phyloP scores from a whole-genome alignment of 148 eudicot genomes.

The Salicornia ramosissima region DNA sequence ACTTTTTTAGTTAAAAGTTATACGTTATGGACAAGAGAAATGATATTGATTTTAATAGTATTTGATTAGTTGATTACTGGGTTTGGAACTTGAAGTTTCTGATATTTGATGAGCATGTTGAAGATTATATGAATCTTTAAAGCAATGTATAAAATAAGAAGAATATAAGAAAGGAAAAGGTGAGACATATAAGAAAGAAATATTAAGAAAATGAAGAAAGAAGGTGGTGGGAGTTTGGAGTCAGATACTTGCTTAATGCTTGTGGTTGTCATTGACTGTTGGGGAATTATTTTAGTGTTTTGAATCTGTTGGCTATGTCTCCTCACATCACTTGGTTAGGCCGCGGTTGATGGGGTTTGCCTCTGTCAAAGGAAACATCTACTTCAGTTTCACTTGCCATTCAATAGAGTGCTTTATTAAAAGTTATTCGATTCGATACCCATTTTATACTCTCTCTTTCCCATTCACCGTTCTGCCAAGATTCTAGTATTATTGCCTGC shows the following conservation, averaged over 20 bases:
- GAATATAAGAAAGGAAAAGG: slow-evolving; percentile 23
- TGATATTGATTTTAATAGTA: slow-evolving; percentile 3
- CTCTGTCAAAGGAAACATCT: slow-evolving; percentile 60
- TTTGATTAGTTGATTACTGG: slow-evolving; percentile 28
- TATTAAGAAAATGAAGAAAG: slow-evolving; percentile 29
- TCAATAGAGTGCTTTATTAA: slow-evolving; percentile 38
- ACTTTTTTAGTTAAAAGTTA: too few species aligned
- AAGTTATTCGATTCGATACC: slow-evolving; percentile 20
- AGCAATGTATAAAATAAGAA: slow-evolving; percentile 20
- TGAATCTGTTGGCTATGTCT: slow-evolving; percentile 60
- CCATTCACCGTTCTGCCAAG: slow-evolving; percentile 34
- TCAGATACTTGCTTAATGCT: slow-evolving; percentile 52
- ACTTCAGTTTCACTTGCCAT: slow-evolving; percentile 51
- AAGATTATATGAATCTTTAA: slow-evolving; percentile 20
- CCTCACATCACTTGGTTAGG: slow-evolving; percentile 45
- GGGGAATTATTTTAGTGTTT: slow-evolving; percentile 43
- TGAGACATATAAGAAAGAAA: slow-evolving; percentile 20
- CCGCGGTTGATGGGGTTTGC: slow-evolving; percentile 77
- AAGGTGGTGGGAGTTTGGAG: slow-evolving; percentile 25
- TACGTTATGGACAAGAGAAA: too few species aligned
- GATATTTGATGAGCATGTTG: slow-evolving; percentile 26
- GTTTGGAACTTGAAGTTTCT: slow-evolving; percentile 39
- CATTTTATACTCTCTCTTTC: slow-evolving; percentile 31
- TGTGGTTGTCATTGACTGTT: slow-evolving; percentile 37
- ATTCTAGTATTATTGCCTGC: slow-evolving; percentile 39